Evolutionary conservation across 1,284 basidiomycete genomes (phyloP), one percentile per base, ranked within the genome.

Genomic region (Vanrija pseudolonga): DNA sequence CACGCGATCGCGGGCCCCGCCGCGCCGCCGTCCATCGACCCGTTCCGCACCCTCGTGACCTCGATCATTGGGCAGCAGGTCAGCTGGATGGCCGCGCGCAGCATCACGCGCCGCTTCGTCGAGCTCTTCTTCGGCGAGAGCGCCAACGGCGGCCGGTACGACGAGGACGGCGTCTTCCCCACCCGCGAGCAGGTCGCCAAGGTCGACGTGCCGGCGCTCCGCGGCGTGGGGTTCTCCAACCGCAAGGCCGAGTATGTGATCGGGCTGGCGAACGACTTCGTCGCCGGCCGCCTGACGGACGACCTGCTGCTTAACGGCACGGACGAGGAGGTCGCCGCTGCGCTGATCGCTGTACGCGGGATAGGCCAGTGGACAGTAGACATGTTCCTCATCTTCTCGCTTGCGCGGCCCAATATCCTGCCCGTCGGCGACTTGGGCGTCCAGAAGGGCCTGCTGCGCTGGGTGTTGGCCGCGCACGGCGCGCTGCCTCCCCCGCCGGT

Each of bases 331-430:
- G 79, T 94, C 6, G 80, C 83, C 4, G 80, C 85, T 56, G 84
- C 89, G 74, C 80, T 95, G 18, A 86, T 84, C 23, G 85, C 84
- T 62, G 87, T 92, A 6, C 80, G 86, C 61, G 90, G 90, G 0
- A 89, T 92, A 57, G 90, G 90, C 45, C 80, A 73, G 55, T 76
- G 76, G 72, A 76, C 73, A 80, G 87, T 90, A 15, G 85, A 91
- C 68, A 92, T 93, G 90, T 93, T 93, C 68, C 83, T 88, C 12
- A 89, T 94, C 56, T 93, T 93, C 74, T 87, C 88, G 1, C 79
- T 91, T 20, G 81, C 88, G 6, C 84, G 90, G 7, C 87, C 87
- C 0, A 84, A 94, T 71, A 86, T 93, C 46, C 79, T 92, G 3
- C 88, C 89, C 39, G 84, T 88, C 47, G 88, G 88, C 19, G 90